Percentiles rank a stretch among this genome's conserved stretches.
These are phyloP conservation scores for Soucietia sequanensis DNA, from an alignment of 805 yeast genomes.

Conservation along the genomic window DNA sequence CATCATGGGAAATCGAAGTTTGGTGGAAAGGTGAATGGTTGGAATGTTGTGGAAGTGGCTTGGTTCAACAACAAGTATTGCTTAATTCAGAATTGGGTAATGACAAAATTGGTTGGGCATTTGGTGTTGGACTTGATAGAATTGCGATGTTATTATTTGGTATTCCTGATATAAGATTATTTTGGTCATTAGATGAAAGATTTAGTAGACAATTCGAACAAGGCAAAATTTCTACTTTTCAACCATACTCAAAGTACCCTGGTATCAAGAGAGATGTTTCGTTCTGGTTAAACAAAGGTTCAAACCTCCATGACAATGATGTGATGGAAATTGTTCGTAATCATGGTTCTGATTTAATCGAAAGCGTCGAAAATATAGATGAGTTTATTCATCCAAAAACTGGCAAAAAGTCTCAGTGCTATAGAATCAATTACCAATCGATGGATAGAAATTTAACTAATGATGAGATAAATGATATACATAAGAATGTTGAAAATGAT, in stretches of 20 bases:
- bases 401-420: conserved; percentile 74
- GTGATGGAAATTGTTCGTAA: conserved; percentile 89
- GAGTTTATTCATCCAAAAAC: conserved; percentile 85
- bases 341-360: conserved; percentile 84
- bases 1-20: conserved; percentile 97
- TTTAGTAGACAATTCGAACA: conserved; percentile 69
- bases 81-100: conserved; percentile 62
- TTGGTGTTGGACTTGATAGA: conserved; percentile 93
- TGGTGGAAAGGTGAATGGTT: conserved; percentile 99
- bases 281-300: conserved; percentile 72
- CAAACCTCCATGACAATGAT: conserved; percentile 75
- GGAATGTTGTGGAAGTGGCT: conserved; percentile 95
- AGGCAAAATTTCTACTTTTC: conserved; percentile 68
- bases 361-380: conserved; percentile 77
- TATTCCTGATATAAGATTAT: conserved; percentile 89
- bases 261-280: conserved; percentile 84
- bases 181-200: conserved; percentile 85
- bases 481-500: conserved; percentile 60
- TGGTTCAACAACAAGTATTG: conserved; percentile 77
- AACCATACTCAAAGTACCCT: conserved; percentile 89
- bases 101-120: conserved; percentile 90
- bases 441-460: conserved; percentile 92
- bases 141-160: conserved; percentile 95
- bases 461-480: conserved; percentile 76
- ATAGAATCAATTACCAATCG: conserved; percentile 88